Evolutionary conservation across 306 rosid species (phyloP).

Genomic region (Rosa lucieae): DNA sequence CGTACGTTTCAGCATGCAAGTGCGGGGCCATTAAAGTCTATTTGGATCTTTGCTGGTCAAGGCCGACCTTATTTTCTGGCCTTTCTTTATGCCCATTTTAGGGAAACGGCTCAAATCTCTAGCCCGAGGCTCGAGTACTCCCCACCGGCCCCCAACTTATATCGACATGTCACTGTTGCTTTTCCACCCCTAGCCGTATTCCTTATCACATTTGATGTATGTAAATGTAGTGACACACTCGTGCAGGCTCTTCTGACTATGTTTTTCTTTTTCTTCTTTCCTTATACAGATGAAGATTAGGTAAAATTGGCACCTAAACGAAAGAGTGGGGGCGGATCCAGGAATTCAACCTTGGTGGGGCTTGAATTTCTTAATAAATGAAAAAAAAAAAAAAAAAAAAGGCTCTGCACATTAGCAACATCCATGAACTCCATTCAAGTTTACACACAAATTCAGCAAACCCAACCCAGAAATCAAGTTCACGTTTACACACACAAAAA

Average conservation of each 20-base stretch:
- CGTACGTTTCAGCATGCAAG: constrained; percentile 17
- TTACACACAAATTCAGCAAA: too few relatives aligned
- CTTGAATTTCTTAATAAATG: too few relatives aligned
- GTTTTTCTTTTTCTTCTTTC: too few relatives aligned
- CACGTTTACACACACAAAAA: too few relatives aligned
- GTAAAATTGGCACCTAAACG: background rate
- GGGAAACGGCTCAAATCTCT: background rate
- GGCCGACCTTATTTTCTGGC: constrained; percentile 13
- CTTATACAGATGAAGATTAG: background rate
- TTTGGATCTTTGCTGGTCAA: constrained; percentile 14
- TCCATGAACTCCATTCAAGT: too few relatives aligned
- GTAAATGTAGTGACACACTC: background rate
- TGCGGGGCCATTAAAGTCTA: background rate
- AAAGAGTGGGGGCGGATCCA: background rate
- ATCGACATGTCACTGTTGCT: constrained; percentile 6
- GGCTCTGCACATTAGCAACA: too few relatives aligned
- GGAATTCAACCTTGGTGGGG: too few relatives aligned
- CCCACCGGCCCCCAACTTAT: background rate
- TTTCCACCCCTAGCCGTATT: background rate
- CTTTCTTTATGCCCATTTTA: constrained; percentile 1
- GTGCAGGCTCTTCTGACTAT: too few relatives aligned
- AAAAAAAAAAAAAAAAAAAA: too few relatives aligned
- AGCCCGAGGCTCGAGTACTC: background rate
- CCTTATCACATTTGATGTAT: background rate
- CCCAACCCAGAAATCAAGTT: too few relatives aligned